Conservation (phyloP, 306 rosid species). For the Bauhinia variegata region DNA sequence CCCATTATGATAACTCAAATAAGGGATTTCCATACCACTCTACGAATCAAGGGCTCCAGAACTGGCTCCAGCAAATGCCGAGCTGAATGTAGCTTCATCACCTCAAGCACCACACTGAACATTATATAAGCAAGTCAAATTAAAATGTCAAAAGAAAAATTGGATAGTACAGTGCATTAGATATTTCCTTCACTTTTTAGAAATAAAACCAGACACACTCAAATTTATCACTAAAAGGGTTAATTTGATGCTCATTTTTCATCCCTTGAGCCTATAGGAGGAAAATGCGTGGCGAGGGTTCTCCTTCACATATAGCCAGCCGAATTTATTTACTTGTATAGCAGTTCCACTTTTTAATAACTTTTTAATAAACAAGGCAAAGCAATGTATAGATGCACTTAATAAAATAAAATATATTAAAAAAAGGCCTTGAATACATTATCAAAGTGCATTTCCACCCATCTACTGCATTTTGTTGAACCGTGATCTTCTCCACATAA, state of each 20-base stretch:
- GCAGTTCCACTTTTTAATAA: neutral
- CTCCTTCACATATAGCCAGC: constrained; percentile 9
- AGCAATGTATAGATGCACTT: neutral
- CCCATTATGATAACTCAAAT: constrained; percentile 3
- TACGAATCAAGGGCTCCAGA: constrained; percentile 81
- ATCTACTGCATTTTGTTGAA: neutral
- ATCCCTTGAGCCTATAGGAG: too few species aligned
- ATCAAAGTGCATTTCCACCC: neutral
- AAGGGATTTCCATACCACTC: constrained; percentile 66
- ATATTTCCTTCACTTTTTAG: neutral
- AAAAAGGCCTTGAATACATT: too few species aligned
- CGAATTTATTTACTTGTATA: constrained; percentile 6
- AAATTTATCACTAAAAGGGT: too few species aligned
- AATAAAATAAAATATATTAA: too few species aligned
- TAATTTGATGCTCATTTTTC: too few species aligned
- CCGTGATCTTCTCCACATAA: neutral
- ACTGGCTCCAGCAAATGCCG: constrained; percentile 73
- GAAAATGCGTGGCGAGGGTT: too few species aligned
- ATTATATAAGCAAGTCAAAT: constrained; percentile 23
- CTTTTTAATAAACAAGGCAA: neutral
- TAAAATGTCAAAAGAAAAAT: constrained; percentile 20
- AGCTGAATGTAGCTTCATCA: constrained; percentile 60
- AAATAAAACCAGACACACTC: too few species aligned
- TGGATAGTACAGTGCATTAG: neutral
- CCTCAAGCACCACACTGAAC: constrained; percentile 78